Evolutionary conservation across 805 yeast genomes (phyloP), one percentile per base, ranked within the genome.

Genomic region (Wickerhamiella sergipiensis): DNA sequence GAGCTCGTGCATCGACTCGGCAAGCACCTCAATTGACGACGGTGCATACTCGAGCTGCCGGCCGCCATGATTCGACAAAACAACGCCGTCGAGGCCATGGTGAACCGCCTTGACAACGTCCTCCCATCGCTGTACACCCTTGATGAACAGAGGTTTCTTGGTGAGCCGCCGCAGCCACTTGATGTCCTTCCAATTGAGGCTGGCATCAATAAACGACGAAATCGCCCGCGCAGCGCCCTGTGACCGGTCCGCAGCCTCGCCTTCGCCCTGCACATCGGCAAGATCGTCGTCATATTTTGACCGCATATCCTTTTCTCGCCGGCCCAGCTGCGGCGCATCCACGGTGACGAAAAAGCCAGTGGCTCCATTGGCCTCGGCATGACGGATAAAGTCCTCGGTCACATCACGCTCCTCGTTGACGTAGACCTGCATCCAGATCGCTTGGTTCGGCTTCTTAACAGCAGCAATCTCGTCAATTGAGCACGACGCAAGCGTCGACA

Each of bases 291-390:
- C 76, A 54, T 76, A 76, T 62, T 83, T 83, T 51, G 79, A 67
- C 55, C 86, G 76, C 78, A 78, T 77, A 61, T 87, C 95, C 66
- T 86, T 88, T 66, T 89, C 97, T 59, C 97, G 78, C 55, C 92
- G 78, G 13, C 97, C 97, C 43, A 88, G 72, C 54, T 84, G 83
- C 6, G 96, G 96, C 0, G 96, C 95, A 71, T 88, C 96, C 17
- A 54, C 52, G 0, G 97, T 88, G 56, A 88, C 78, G 62, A 87
- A 87, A 33, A 88, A 71, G 3, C 92, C 95, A 59, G 81, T 81
- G 64, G 85, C 74, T 1, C 95, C 94, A 50, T 83, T 69, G 48
- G 69, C 61, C 63, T 83, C 89, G 15, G 87, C 92, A 59, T 81
- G 80, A 58, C 74, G 72, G n/a, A 88, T 78, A 55, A 83, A 71